Base-by-base conservation (phyloP, 305 asterid genomes). In the Fraxinus paxiana region DNA sequence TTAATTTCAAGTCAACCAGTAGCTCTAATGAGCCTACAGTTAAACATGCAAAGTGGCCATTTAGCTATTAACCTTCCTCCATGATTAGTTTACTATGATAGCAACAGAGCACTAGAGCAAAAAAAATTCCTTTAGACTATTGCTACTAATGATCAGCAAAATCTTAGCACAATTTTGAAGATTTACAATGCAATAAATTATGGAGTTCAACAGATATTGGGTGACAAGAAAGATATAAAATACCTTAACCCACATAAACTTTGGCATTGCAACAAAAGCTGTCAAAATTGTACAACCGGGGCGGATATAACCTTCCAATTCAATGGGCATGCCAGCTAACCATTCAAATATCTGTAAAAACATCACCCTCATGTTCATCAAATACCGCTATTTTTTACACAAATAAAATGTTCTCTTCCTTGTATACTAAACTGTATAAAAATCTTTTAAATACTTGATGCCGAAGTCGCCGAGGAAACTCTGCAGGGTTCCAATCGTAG, bases 401-500 rank as follows among this genome's bases (percentile, higher is more conserved):
- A 86, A 76, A 80, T 18, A 77, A 67, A 33, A 78, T 75, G 79
- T 74, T 79, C 67, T 79, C 82, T 82, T 84, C 81, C 80, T 84
- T 85, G 35, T 85, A 82, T 86, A 89, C 93, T 87, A 88, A 92
- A 92, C 97, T 91, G 97, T 84, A 91, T 88, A 83, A 88, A 84
- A 51, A 51, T 51, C 61, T 51, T 88, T 87, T 85, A 84, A 89
- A 85, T 94, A 94, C 98, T 92, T 94, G 98, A 89, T 89, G 97
- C 67, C 98, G 96, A 83, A 94, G 97, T 34, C 94, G 90, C 78
- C 98, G 90, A 73, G 98, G 97, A 86, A 94, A 94, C 83, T 94
- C 98, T 37, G 98, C 98, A 12, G 98, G 98, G 83, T 94, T 94
- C 98, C 97, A 93, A 84, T 94, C 97, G 41, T 92, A 94, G 80